A percentile compares a stretch with the other conserved stretches of the same genome.
These are phyloP conservation scores for Apium graveolens DNA, from an alignment of 129 eudicot species.

Conservation along the genomic window DNA sequence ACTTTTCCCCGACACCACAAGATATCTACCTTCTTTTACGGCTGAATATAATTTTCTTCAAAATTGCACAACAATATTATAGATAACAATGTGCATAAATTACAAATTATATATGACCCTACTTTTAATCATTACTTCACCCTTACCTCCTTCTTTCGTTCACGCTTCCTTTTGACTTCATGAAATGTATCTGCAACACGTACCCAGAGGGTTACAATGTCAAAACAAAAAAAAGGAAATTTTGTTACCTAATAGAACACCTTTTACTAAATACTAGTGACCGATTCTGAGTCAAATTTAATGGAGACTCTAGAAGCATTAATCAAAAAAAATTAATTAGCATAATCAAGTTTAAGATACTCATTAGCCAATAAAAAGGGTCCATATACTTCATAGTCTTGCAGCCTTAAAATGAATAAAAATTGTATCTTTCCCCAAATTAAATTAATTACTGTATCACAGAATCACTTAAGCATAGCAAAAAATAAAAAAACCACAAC, in stretches of 20 bases:
- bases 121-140: not conserved
- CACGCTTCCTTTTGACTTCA: conserved; percentile 84
- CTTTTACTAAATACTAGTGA: not conserved
- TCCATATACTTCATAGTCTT: not conserved
- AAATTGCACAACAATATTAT: not conserved
- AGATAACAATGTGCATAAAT: not conserved
- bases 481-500: not conserved
- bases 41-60: not conserved
- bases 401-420: not conserved
- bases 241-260: not conserved
- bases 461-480: not conserved
- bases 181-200: conserved; percentile 66
- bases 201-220: conserved; percentile 13
- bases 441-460: not conserved
- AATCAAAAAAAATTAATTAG: not conserved
- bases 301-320: not conserved
- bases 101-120: not conserved
- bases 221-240: not conserved
- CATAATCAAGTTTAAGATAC: not conserved
- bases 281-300: not conserved
- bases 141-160: conserved; percentile 73
- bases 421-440: not conserved
- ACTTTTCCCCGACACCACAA: not conserved
- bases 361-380: conserved; percentile 2
- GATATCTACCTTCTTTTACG: not conserved